Conservation (phyloP, 176 grass and related monocot genomes). For the Cocos nucifera region DNA sequence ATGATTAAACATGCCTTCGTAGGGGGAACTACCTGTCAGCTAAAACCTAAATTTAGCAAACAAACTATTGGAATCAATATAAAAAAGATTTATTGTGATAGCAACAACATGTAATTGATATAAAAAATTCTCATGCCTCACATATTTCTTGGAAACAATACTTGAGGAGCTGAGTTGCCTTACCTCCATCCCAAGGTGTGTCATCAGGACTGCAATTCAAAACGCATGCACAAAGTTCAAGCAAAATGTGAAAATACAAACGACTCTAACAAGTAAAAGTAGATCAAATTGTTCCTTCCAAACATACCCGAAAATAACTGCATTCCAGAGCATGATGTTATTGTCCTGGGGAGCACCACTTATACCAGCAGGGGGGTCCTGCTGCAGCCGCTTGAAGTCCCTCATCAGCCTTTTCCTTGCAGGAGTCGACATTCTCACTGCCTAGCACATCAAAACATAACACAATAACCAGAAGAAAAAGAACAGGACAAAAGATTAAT, state of each 20-base stretch:
- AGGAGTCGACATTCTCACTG: conserved; percentile 35
- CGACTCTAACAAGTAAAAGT: conserved; percentile 6
- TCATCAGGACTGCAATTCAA: conserved; percentile 48
- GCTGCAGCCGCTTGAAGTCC: conserved; percentile 51
- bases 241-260: background rate
- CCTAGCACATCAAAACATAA: too few species aligned
- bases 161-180: background rate
- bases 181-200: conserved; percentile 55
- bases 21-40: too few species aligned
- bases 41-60: too few species aligned
- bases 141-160: background rate
- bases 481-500: too few species aligned
- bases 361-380: conserved; percentile 49
- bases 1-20: too few species aligned
- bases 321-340: conserved; percentile 50
- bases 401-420: conserved; percentile 49
- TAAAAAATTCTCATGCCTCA: too few species aligned
- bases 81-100: background rate
- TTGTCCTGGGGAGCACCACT: conserved; percentile 44
- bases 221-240: background rate
- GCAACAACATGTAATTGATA: background rate
- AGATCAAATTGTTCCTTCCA: background rate
- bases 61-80: too few species aligned
- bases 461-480: too few species aligned
- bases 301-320: conserved; percentile 39